A percentile compares a stretch with the other conserved stretches of the same genome.
Evolutionary conservation across 2,329 filamentous ascomycete species (phyloP).

Genomic region (Epichloe sp.): DNA sequence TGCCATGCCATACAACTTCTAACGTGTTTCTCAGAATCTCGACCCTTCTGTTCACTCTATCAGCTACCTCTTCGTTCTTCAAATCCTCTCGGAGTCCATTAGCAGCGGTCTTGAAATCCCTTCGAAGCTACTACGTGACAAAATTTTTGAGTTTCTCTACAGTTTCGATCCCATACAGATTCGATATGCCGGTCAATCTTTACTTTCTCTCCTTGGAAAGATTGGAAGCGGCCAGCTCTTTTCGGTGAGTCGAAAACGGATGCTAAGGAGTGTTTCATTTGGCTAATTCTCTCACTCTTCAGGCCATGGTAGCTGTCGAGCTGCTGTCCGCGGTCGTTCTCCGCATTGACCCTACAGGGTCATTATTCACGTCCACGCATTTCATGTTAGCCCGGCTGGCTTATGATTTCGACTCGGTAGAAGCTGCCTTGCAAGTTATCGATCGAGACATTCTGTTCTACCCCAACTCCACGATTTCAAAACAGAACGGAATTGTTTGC

Average conservation of each 20-base stretch:
- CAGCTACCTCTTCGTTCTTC: conserved; percentile 36
- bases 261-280: background rate
- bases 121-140: conserved; percentile 23
- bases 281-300: background rate
- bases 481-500: conserved; percentile 28
- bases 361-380: conserved; percentile 54
- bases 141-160: conserved; percentile 31
- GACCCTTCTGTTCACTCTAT: conserved; percentile 37
- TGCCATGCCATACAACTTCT: background rate
- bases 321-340: conserved; percentile 41
- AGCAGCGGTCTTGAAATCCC: conserved; percentile 17
- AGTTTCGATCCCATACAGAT: conserved; percentile 38
- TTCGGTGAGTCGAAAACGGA: conserved; percentile 24
- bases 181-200: conserved; percentile 32
- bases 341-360: conserved; percentile 51
- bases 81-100: conserved; percentile 20
- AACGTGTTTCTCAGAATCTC: conserved; percentile 24
- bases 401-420: conserved; percentile 38
- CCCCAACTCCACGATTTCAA: conserved; percentile 31
- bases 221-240: conserved; percentile 26
- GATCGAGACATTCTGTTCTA: conserved; percentile 55
- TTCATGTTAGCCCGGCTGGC: conserved; percentile 44
- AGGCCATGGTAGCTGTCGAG: conserved; percentile 35
- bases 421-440: conserved; percentile 45
- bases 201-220: conserved; percentile 31